These are phyloP conservation scores for Lactifluus rugatus DNA, from an alignment of 768 basidiomycete species.

Conservation along the genomic window DNA sequence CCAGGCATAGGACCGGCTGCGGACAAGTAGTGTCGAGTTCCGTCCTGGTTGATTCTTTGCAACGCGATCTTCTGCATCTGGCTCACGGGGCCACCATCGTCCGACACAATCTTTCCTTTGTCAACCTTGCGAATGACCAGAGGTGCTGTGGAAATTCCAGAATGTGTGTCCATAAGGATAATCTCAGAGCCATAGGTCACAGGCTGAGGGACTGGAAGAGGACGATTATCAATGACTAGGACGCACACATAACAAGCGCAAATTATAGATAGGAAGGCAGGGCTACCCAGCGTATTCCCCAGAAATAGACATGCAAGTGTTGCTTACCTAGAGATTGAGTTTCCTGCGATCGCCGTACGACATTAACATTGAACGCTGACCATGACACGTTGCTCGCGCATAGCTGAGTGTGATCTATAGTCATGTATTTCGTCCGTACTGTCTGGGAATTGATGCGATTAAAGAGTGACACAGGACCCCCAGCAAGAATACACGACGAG, in stretches of 20 bases:
- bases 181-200: slow-evolving; percentile 91
- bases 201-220: slow-evolving; percentile 55
- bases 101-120: slow-evolving; percentile 76
- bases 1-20: slow-evolving; percentile 81
- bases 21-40: slow-evolving; percentile 77
- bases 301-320: slow-evolving; percentile 33
- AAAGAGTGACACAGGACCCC: slow-evolving; percentile 86
- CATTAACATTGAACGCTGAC: slow-evolving; percentile 92
- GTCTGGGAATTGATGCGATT: slow-evolving; percentile 96
- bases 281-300: neutral
- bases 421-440: slow-evolving; percentile 96
- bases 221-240: neutral
- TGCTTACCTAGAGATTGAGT: slow-evolving; percentile 53
- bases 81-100: slow-evolving; percentile 86
- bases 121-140: slow-evolving; percentile 88
- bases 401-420: slow-evolving; percentile 71
- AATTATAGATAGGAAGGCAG: slow-evolving; percentile 7
- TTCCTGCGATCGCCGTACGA: slow-evolving; percentile 66
- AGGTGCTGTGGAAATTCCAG: slow-evolving; percentile 78
- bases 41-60: slow-evolving; percentile 72
- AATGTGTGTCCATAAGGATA: slow-evolving; percentile 72
- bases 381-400: slow-evolving; percentile 87
- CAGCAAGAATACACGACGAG: slow-evolving; percentile 81
- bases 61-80: slow-evolving; percentile 96
- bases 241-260: slow-evolving; percentile 7